Base-by-base conservation (phyloP, 2,329 filamentous ascomycete genomes). In the Ophiostoma perfectum region DNA sequence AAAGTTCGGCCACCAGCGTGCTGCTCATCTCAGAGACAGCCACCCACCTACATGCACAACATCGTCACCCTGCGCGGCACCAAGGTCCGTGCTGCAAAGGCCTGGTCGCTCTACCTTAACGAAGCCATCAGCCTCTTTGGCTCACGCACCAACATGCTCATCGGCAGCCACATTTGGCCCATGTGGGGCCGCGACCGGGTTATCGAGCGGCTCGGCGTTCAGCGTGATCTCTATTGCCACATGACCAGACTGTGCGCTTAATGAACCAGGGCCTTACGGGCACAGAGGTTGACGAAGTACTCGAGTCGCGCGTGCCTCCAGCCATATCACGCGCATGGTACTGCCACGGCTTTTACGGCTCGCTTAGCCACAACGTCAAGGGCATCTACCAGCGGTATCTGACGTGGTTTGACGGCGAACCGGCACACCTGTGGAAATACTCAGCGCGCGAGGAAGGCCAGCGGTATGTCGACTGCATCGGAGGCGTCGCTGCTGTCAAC, bases 311-410 rank as follows among this genome's bases (percentile, higher is more conserved):
- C 39, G 52, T 66, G 52, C 67, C 67, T 9, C 67, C 67, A 4
- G 67, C 67, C 52, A 38, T 68, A n/a, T 52, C 64, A 6, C 67
- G 67, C 14, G 67, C 67, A 44, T 68, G 67, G 67, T 64, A 64
- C 55, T 66, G 64, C 55, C 67, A 64, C 44, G 64, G 67, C 36
- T 66, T 66, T 27, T 66, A 66, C 18, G 64, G 67, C 14, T 68
- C 67, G 27, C 64, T 68, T n/a, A 68, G 27, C 55, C 67, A 68
- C 64, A 68, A 66, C 16, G 67, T 68, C 64, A 68, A 68, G 45
- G 67, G 67, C 44, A 64, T 68, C 44, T 66, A 64, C 67, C 67
- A 66, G 64, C 64, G 67, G 18, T 68, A 66, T 60, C 44, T 68
- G 16, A 68, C 67, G 12, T 68, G 67, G 67, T 66, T 68, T 36